Percentiles rank a stretch among this genome's conserved stretches.
These are phyloP conservation scores for Globisporangium spiculum DNA, from an alignment of 352 stramenopile species.

Conservation along the genomic window DNA sequence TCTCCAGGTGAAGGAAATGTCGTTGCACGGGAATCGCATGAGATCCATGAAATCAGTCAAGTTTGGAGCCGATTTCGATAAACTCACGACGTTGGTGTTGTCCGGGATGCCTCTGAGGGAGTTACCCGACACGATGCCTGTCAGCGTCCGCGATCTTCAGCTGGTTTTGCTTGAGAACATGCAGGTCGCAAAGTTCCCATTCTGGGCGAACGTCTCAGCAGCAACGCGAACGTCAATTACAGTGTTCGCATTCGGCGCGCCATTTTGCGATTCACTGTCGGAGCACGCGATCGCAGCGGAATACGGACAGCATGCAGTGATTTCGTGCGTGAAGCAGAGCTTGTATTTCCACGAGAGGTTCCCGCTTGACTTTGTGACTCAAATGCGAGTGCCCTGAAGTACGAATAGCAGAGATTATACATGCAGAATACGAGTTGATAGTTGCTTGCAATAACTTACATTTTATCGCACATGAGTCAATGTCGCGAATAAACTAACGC, in stretches of 20 bases:
- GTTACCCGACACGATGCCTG: neutral
- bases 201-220: neutral
- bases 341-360: neutral
- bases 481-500: too few species aligned
- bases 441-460: neutral
- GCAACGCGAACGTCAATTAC: neutral
- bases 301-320: neutral
- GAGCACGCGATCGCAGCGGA: neutral
- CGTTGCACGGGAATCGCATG: neutral
- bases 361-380: conserved; percentile 2
- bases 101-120: conserved; percentile 9
- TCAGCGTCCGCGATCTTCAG: neutral
- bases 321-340: conserved; percentile 7
- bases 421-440: neutral
- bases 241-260: neutral
- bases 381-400: neutral
- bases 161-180: conserved; percentile 8
- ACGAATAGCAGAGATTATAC: neutral
- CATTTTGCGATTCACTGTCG: conserved; percentile 1
- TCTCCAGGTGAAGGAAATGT: conserved; percentile 1
- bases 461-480: neutral
- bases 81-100: conserved; percentile 2
- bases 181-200: neutral
- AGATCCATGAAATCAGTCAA: neutral
- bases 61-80: neutral